phyloP scores from a whole-genome alignment of 1,284 basidiomycete genomes.

The Ceratobasidium sp. region DNA sequence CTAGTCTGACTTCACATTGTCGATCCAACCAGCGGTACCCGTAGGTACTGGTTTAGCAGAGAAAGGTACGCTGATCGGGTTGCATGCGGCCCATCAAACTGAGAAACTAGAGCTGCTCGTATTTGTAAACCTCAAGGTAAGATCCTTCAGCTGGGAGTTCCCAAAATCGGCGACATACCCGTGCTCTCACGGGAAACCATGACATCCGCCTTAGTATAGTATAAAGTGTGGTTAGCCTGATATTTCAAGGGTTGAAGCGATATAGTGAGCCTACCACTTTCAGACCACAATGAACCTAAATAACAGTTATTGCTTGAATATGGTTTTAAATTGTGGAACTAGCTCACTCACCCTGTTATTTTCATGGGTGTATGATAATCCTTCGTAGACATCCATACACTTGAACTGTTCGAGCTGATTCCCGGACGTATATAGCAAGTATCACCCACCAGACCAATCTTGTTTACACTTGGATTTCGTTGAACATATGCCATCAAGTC shows the following conservation, averaged over 20 bases:
- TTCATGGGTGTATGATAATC: too few species aligned
- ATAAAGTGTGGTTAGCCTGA: not conserved
- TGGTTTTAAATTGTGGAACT: not conserved
- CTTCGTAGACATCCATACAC: too few species aligned
- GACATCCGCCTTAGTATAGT: not conserved
- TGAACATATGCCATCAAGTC: too few species aligned
- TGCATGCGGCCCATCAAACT: not conserved
- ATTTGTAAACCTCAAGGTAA: not conserved
- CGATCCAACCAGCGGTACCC: too few species aligned
- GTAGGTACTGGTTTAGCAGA: too few species aligned
- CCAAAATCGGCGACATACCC: not conserved
- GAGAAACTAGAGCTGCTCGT: not conserved
- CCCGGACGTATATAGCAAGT: too few species aligned
- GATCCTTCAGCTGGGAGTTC: not conserved
- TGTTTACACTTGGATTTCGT: too few species aligned
- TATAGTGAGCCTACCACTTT: not conserved
- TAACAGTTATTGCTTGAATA: not conserved
- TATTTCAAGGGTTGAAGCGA: not conserved
- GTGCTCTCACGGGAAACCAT: not conserved
- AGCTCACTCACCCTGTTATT: too few species aligned
- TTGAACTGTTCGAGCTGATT: too few species aligned
- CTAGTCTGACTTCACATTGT: too few species aligned
- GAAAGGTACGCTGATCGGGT: too few species aligned
- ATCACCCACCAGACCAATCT: too few species aligned
- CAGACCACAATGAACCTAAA: slow-evolving; percentile 5